Conservation (phyloP, 345 rosid species). For the Brassica juncea region DNA sequence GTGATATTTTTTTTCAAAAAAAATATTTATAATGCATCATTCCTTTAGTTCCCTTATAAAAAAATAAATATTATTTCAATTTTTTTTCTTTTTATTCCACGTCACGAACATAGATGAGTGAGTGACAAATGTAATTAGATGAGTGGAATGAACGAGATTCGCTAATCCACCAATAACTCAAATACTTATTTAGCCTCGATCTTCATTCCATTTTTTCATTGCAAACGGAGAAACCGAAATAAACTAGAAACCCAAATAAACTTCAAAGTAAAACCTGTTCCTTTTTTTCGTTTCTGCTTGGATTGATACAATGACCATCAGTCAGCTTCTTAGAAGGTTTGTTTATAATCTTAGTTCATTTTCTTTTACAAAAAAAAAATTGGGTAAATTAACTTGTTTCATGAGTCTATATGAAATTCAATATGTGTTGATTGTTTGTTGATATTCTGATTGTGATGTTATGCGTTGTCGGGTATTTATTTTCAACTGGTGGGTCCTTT, state of each 20-base stretch:
- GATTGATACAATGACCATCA: neutral
- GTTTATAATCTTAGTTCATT: neutral
- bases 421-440: neutral
- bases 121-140: neutral
- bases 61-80: neutral
- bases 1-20: neutral
- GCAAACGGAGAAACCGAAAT: neutral
- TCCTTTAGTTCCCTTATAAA: neutral
- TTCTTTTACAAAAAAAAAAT: neutral
- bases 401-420: neutral
- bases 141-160: neutral
- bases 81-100: neutral
- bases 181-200: neutral
- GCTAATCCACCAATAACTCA: neutral
- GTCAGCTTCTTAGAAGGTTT: neutral
- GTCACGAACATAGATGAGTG: neutral
- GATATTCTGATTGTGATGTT: neutral
- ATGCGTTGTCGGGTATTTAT: neutral
- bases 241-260: neutral
- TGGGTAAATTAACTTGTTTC: neutral
- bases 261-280: neutral
- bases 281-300: neutral
- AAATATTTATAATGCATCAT: neutral
- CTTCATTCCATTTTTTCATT: neutral
- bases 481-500: constrained; percentile 4